phyloP scores from a whole-genome alignment of 202 grass and related monocot genomes.

The Bolboschoenoplectus hybrid region DNA sequence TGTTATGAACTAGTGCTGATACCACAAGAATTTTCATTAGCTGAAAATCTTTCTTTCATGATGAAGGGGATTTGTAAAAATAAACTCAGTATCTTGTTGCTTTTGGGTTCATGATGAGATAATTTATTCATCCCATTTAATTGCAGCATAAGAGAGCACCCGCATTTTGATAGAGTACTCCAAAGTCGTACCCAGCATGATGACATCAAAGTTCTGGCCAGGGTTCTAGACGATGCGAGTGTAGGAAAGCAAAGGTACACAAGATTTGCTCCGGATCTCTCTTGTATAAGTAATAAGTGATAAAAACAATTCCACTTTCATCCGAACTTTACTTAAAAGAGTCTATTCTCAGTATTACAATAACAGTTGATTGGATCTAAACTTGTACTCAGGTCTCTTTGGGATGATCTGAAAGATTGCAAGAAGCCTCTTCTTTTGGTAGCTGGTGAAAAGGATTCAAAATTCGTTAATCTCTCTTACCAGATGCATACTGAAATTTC shows the following conservation, averaged over 20 bases:
- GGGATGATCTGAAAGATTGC: conserved; percentile 81
- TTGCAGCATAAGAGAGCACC: conserved; percentile 73
- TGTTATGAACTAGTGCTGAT: neutral
- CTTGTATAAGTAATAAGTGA: neutral
- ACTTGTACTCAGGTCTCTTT: conserved; percentile 58
- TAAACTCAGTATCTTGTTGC: conserved; percentile 18
- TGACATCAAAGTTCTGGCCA: conserved; percentile 64
- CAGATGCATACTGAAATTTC: conserved; percentile 66
- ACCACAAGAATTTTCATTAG: neutral
- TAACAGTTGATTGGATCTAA: neutral
- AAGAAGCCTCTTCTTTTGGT: conserved; percentile 75
- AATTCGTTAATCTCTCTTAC: conserved; percentile 66
- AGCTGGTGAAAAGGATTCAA: conserved; percentile 79
- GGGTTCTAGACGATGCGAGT: conserved; percentile 67
- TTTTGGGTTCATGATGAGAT: conserved; percentile 32
- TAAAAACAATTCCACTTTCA: neutral
- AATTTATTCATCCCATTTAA: conserved; percentile 25
- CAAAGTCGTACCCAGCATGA: conserved; percentile 56
- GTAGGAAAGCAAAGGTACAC: conserved; percentile 76
- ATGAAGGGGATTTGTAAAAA: conserved; percentile 18
- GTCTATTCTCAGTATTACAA: neutral
- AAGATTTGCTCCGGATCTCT: conserved; percentile 2
- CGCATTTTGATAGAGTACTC: conserved; percentile 60
- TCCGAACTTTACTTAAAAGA: neutral
- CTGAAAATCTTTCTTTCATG: conserved; percentile 8